Evolutionary conservation across 345 rosid genomes (phyloP).

Genomic region (Murraya paniculata): DNA sequence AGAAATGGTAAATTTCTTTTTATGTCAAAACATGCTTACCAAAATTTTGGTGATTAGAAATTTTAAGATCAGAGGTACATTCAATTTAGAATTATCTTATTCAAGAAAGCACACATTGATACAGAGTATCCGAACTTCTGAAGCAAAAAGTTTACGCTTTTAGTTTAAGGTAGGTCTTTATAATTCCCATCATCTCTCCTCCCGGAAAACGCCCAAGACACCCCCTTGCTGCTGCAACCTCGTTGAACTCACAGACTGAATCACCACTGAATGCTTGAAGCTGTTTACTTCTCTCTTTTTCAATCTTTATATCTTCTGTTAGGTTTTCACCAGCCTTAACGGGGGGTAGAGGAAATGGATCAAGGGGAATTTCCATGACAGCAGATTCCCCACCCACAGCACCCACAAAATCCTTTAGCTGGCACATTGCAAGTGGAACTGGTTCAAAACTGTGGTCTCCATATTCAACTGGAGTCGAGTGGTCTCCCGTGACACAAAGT

Average conservation of each 20-base stretch:
- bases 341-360: constrained; percentile 80
- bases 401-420: constrained; percentile 62
- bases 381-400: constrained; percentile 72
- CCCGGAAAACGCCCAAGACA: constrained; percentile 94
- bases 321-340: constrained; percentile 42
- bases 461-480: constrained; percentile 93
- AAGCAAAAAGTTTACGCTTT: not conserved
- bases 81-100: not conserved
- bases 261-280: constrained; percentile 50
- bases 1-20: not conserved
- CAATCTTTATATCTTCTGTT: constrained; percentile 18
- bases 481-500: constrained; percentile 89
- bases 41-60: not conserved
- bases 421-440: constrained; percentile 78
- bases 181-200: constrained; percentile 75
- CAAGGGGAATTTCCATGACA: constrained; percentile 54
- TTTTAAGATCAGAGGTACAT: not conserved
- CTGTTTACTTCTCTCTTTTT: constrained; percentile 22
- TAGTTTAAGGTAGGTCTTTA: constrained; percentile 46
- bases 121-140: not conserved
- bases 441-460: constrained; percentile 98
- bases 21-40: not conserved
- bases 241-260: constrained; percentile 69
- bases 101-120: not conserved
- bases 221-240: constrained; percentile 87